Percentiles rank a stretch among this genome's conserved stretches.
Conservation (phyloP, 2,329 filamentous ascomycete species). For the Pseudovirgaria hyperparasitica region DNA sequence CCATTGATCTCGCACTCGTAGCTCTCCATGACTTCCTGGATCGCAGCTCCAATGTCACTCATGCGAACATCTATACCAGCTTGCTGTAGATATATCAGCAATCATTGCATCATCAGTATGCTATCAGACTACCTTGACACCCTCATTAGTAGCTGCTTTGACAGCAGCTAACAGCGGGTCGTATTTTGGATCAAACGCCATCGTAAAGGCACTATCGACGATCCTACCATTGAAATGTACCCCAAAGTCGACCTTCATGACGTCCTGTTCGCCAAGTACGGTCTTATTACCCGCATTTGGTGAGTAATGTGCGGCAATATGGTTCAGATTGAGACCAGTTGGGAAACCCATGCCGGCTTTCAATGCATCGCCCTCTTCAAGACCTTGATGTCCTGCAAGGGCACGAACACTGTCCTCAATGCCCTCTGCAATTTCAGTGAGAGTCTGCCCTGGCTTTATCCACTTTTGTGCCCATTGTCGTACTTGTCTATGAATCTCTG, state of each 20-base stretch:
- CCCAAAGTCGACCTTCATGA: conserved; percentile 64
- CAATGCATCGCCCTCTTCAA: conserved; percentile 66
- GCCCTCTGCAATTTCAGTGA: conserved; percentile 75
- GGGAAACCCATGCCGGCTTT: conserved; percentile 79
- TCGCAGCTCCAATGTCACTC: conserved; percentile 68
- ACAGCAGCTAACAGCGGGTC: conserved; percentile 55
- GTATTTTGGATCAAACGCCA: conserved; percentile 55
- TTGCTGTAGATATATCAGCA: conserved; percentile 37
- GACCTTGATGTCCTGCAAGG: conserved; percentile 61
- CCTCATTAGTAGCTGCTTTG: conserved; percentile 58
- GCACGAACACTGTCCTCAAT: conserved; percentile 74
- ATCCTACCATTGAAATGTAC: conserved; percentile 60
- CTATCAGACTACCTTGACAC: conserved; percentile 44
- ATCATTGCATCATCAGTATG: background rate
- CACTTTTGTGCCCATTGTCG: conserved; percentile 70
- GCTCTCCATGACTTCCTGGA: conserved; percentile 88
- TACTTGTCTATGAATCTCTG: conserved; percentile 83
- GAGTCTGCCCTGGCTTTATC: conserved; percentile 66
- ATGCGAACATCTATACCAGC: conserved; percentile 87
- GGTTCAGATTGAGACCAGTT: conserved; percentile 70
- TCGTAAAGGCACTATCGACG: conserved; percentile 58
- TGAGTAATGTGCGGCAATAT: conserved; percentile 76
- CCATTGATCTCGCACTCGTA: conserved; percentile 80
- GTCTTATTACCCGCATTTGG: conserved; percentile 80
- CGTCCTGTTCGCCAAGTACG: conserved; percentile 50